Percentiles rank a stretch among this genome's conserved stretches.
Conservation (phyloP, 805 yeast species). For the Scheffersomyces spartinae region DNA sequence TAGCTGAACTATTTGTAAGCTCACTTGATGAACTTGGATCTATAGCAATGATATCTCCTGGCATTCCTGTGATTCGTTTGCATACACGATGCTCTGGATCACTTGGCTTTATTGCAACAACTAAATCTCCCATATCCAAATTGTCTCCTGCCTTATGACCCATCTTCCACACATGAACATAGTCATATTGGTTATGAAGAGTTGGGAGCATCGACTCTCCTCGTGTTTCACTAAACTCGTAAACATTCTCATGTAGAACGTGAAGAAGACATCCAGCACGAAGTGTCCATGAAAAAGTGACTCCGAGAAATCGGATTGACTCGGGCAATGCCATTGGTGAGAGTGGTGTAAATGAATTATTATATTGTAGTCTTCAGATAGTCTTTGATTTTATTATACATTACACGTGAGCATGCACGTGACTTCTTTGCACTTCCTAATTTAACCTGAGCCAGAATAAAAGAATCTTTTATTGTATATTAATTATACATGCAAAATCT, state of each 20-base stretch:
- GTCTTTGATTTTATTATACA: too few relatives aligned
- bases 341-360: too few relatives aligned
- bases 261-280: constrained; percentile 59
- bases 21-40: constrained; percentile 62
- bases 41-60: constrained; percentile 73
- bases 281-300: constrained; percentile 37
- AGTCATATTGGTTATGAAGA: constrained; percentile 60
- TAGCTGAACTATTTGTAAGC: constrained; percentile 20
- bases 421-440: too few relatives aligned
- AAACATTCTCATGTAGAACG: constrained; percentile 51
- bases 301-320: constrained; percentile 14
- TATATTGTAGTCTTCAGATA: too few relatives aligned
- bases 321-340: constrained; percentile 10
- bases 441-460: too few relatives aligned
- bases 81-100: constrained; percentile 81
- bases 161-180: constrained; percentile 62
- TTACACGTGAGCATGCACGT: too few relatives aligned
- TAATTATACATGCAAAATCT: too few relatives aligned
- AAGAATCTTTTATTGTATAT: too few relatives aligned
- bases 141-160: constrained; percentile 53
- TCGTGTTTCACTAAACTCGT: constrained; percentile 68
- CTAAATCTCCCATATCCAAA: constrained; percentile 72
- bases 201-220: constrained; percentile 98
- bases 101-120: constrained; percentile 84
- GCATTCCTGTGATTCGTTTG: constrained; percentile 91